Conservation (phyloP, 164 flowering plant genomes). For the Santalum album region DNA sequence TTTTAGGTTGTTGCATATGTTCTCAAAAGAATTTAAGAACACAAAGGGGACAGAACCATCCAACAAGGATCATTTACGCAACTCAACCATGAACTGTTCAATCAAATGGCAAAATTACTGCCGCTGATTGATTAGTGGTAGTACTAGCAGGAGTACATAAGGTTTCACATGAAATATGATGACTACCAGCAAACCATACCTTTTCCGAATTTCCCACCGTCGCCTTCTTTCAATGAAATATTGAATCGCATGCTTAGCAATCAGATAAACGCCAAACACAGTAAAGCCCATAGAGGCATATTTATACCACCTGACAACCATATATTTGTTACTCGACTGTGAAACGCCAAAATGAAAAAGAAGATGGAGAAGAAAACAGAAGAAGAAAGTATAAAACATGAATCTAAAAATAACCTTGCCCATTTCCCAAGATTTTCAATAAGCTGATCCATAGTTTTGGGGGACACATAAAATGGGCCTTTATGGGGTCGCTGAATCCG, state of each 20-base stretch:
- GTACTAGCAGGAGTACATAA: too few species aligned
- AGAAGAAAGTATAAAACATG: background rate
- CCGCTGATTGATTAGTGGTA: too few species aligned
- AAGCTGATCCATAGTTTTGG: conserved; percentile 79
- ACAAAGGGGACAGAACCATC: background rate
- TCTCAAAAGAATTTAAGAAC: background rate
- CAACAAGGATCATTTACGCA: too few species aligned
- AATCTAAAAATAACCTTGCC: conserved; percentile 57
- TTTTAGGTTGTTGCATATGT: background rate
- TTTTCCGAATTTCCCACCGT: conserved; percentile 57
- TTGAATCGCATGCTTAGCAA: conserved; percentile 65
- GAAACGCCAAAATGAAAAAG: background rate
- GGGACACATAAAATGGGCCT: conserved; percentile 91
- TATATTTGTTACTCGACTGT: background rate
- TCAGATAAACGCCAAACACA: conserved; percentile 65
- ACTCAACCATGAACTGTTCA: background rate
- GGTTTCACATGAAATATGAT: too few species aligned
- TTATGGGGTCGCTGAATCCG: conserved; percentile 80
- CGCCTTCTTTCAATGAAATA: conserved; percentile 70
- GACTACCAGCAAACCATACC: conserved; percentile 40
- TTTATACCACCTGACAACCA: conserved; percentile 62
- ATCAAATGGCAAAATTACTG: background rate
- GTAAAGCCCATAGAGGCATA: conserved; percentile 78
- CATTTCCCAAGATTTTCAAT: conserved; percentile 80
- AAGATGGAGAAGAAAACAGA: conserved; percentile 2